phyloP scores from a whole-genome alignment of 73 alveolate genomes.

The Tetrahymena malaccensis region DNA sequence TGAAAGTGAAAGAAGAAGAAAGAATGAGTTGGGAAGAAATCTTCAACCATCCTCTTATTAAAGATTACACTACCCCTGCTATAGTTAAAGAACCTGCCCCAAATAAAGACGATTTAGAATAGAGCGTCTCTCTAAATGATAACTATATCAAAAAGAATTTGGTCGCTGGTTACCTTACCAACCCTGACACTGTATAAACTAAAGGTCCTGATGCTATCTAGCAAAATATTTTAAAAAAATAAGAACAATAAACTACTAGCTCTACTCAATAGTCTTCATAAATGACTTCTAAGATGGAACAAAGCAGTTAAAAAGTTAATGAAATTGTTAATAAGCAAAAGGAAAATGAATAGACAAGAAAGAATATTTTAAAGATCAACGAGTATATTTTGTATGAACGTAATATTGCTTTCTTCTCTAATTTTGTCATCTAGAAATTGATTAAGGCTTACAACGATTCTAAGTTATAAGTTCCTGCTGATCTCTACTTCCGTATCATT shows the following conservation, averaged over 20 bases:
- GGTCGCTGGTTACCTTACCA: conserved; percentile 34
- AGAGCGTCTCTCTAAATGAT: conserved; percentile 20
- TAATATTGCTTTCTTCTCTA: conserved; percentile 39
- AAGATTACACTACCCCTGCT: neutral
- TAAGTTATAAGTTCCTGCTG: neutral
- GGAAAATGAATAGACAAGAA: conserved; percentile 34
- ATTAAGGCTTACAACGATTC: conserved; percentile 8
- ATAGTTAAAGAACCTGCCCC: neutral
- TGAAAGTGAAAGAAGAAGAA: conserved; percentile 28
- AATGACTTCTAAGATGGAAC: neutral
- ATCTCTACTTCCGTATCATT: conserved; percentile 25
- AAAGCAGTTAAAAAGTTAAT: conserved; percentile 7
- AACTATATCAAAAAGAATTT: conserved; percentile 26
- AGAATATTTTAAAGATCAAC: conserved; percentile 27
- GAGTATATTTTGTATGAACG: conserved; percentile 30
- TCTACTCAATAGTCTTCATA: neutral
- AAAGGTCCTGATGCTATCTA: neutral
- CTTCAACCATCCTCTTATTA: conserved; percentile 31
- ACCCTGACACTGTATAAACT: conserved; percentile 23
- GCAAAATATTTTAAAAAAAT: neutral
- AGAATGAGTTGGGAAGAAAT: conserved; percentile 42
- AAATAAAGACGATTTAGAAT: conserved; percentile 7
- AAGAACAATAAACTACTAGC: neutral
- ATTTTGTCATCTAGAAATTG: conserved; percentile 24
- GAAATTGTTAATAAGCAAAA: conserved; percentile 24